Evolutionary conservation across 129 eudicot species (phyloP), one percentile per base, ranked within the genome.

Genomic region (Artemisia tridentata): DNA sequence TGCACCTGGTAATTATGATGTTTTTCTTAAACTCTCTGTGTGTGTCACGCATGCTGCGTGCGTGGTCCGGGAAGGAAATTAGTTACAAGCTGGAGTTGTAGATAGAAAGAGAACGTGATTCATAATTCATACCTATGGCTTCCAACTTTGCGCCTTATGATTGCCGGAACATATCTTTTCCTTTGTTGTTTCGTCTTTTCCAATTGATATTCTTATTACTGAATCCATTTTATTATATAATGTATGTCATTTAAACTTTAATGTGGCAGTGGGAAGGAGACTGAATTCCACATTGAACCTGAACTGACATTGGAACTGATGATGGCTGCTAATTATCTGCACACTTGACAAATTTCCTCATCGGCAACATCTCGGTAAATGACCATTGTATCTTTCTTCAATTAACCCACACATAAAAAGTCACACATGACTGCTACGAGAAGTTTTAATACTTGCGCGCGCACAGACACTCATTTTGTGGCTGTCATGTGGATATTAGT

Each of bases 271-370:
- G 99, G 99, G 38, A 93, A 93, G 88, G 99, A 93, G 81, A 93
- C 96, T 65, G 99, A 92, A 68, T 92, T 92, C 78, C 83, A 92
- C 68, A 92, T 92, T 78, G 98, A 92, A 86, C 99, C 99, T 74
- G 97, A 93, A 75, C 75, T 93, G 74, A 93, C 99, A 3, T 72
- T 93, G 87, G 99, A 93, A 59, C 86, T 93, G 73, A 90, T 93
- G 99, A 93, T 93, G 99, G 99, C 97, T 65, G 98, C 98, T 41
- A 89, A 93, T 63, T 93, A 87, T 76, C 85, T 93, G 73, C 92
- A 89, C 75, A 93, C 98, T 41, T 93, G 82, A 89, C 50, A 69
- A 27, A 38, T 68, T 46, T 67, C 50, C 72, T 25, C 66, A 10
- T 56, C 1, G 48, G 54, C 57, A 72, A 48, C 78, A 29, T 71